phyloP scores from a whole-genome alignment of 2,329 filamentous ascomycete species.

The Pseudocercospora macadamiae region DNA sequence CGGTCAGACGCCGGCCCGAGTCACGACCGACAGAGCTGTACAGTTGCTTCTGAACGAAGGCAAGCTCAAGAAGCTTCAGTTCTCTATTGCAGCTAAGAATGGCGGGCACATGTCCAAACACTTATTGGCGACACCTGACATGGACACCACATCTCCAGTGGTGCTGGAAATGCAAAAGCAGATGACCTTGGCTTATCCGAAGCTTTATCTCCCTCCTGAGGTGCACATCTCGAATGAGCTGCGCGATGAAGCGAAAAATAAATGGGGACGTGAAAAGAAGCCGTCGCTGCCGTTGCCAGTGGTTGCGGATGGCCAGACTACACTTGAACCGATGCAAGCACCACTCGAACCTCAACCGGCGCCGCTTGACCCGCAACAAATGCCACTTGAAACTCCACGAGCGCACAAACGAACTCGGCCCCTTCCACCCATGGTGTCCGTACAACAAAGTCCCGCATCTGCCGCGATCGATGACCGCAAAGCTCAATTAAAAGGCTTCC shows the following conservation, averaged over 20 bases:
- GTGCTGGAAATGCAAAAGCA: slow-evolving; percentile 54
- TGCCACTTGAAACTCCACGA: no score
- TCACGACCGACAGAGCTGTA: slow-evolving; percentile 55
- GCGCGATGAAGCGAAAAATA: slow-evolving; percentile 13
- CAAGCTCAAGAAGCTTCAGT: slow-evolving; percentile 56
- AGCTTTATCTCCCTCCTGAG: slow-evolving; percentile 49
- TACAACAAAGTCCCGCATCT: slow-evolving; percentile 16
- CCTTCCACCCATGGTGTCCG: slow-evolving; percentile 7
- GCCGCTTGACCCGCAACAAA: no score
- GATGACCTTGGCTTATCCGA: slow-evolving; percentile 51
- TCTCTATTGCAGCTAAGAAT: slow-evolving; percentile 53
- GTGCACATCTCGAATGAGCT: slow-evolving; percentile 42
- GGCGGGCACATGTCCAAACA: slow-evolving; percentile 54
- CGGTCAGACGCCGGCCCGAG: slow-evolving; percentile 51
- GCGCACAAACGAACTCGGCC: slow-evolving; percentile 9
- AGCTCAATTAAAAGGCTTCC: slow-evolving; percentile 16
- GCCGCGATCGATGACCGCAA: slow-evolving; percentile 15
- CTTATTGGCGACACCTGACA: slow-evolving; percentile 53
- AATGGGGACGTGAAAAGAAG: slow-evolving; percentile 11
- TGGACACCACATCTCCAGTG: slow-evolving; percentile 49
- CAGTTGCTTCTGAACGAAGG: slow-evolving; percentile 54
- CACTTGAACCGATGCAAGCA: no score
- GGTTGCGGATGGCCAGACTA: no score
- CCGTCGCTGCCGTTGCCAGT: no score
- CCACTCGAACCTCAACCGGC: no score